These are phyloP conservation scores for Cenchrus americanus DNA, from an alignment of 176 grass and related monocot genomes.

Conservation along the genomic window DNA sequence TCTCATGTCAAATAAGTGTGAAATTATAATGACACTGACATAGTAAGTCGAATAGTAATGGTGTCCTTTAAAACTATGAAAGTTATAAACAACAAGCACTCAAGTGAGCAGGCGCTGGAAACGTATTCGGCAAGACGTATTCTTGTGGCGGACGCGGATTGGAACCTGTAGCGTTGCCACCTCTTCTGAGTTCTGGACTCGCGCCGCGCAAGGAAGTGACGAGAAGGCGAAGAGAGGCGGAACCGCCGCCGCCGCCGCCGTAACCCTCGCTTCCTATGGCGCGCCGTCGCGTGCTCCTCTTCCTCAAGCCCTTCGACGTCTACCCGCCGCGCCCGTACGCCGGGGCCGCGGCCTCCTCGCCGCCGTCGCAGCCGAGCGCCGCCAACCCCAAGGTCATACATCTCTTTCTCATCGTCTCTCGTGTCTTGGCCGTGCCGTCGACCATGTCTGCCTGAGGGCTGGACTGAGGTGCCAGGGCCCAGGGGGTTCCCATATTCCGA, in stretches of 20 bases:
- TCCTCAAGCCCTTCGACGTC: slow-evolving; percentile 75
- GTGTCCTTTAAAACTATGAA: too few species aligned
- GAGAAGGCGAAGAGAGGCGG: not conserved
- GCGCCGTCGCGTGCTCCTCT: slow-evolving; percentile 67
- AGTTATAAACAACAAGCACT: too few species aligned
- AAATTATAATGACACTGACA: too few species aligned
- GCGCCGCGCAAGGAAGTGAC: not conserved
- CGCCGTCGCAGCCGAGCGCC: slow-evolving; percentile 16
- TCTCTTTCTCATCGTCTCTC: not conserved
- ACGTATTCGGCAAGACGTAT: not conserved
- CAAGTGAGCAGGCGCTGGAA: not conserved
- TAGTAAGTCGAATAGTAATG: too few species aligned
- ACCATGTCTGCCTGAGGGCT: not conserved
- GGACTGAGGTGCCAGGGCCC: not conserved
- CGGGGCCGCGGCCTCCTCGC: not conserved
- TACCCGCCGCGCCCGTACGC: slow-evolving; percentile 50
- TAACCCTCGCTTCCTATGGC: slow-evolving; percentile 42
- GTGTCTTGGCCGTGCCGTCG: not conserved
- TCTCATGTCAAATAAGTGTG: too few species aligned
- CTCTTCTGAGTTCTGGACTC: not conserved
- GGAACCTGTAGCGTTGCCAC: not conserved
- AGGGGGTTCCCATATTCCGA: not conserved
- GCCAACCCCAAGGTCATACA: slow-evolving; percentile 58
- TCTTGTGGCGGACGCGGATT: not conserved
- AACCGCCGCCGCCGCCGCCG: not conserved